Base-by-base conservation (phyloP, 2,329 filamentous ascomycete genomes). In the Penicillium sp. region DNA sequence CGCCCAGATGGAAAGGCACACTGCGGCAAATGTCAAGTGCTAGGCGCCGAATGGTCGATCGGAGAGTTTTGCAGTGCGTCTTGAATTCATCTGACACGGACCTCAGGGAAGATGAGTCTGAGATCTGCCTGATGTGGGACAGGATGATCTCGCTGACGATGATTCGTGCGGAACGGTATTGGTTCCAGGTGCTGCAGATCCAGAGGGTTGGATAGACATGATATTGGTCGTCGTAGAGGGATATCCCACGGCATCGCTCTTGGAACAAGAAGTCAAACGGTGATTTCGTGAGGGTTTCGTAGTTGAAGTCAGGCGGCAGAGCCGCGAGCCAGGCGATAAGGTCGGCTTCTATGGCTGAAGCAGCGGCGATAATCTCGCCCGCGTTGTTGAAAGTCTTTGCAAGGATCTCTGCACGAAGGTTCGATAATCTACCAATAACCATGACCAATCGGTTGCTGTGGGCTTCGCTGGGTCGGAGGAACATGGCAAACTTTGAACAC, bases 141-240 rank as follows among this genome's bases (percentile, higher is more conserved):
- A 70, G 65, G 12, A 85, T 75, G 39, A 76, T 72, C 54, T 83
- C 76, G 61, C 76, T 79, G 15, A 78, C 63, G 9, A 85, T 66
- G 23, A 84, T 78, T n/a, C 81, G 78, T 6, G 76, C 75, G 75
- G 81, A 84, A 23, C 84, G 81, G 59, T 81, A 84, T 58, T 85
- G 79, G 53, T 81, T 82, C 81, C 81, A 85, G 38, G 81, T 74
- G 23, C 79, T 76, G 8, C 78, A 80, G 16, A 76, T 70, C 74
- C 78, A 83, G 49, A 83, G 76, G 55, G 80, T 77, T 15, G 68
- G 66, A 59, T 86, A 86, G 21, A 75, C 65, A 62, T 86, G 82
- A 60, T 82, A 85, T 49, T 75, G 72, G 12, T 77, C 75, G 16
- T 76, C 73, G 54, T 82, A 84, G 1, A 61, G 61, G 5, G 49